Evolutionary conservation across 345 rosid genomes (phyloP).

Genomic region (Moricandia arvensis): DNA sequence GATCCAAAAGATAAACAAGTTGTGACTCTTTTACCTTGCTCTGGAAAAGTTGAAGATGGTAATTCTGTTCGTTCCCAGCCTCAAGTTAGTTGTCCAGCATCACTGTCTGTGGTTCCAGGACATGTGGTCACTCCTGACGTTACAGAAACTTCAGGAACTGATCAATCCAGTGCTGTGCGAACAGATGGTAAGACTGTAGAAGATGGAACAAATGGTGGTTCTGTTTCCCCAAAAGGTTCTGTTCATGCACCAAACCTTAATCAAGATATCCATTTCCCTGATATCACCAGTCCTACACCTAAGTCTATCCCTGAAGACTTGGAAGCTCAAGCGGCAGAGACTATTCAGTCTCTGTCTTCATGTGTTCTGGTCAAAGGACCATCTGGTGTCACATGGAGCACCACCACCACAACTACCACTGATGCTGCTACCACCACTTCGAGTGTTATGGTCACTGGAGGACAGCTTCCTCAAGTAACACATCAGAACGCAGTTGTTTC

Average conservation of each 20-base stretch:
- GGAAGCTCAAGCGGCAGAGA: neutral
- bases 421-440: neutral
- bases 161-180: too few species aligned
- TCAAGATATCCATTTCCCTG: neutral
- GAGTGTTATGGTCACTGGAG: neutral
- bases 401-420: neutral
- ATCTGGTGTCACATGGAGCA: neutral
- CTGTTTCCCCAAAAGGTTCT: neutral
- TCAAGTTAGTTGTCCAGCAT: neutral
- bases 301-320: neutral
- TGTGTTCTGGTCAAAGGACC: neutral
- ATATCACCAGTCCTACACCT: neutral
- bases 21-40: neutral
- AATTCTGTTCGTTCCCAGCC: neutral
- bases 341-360: neutral
- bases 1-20: neutral
- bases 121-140: neutral
- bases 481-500: neutral
- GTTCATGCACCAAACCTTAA: neutral
- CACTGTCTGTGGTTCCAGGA: neutral
- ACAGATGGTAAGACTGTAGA: neutral
- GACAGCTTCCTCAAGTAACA: neutral
- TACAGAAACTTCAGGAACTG: neutral
- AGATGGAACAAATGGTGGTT: neutral
- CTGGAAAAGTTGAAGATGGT: neutral